Evolutionary conservation across 352 stramenopile genomes (phyloP).

Genomic region (Globisporangium radiosum): DNA sequence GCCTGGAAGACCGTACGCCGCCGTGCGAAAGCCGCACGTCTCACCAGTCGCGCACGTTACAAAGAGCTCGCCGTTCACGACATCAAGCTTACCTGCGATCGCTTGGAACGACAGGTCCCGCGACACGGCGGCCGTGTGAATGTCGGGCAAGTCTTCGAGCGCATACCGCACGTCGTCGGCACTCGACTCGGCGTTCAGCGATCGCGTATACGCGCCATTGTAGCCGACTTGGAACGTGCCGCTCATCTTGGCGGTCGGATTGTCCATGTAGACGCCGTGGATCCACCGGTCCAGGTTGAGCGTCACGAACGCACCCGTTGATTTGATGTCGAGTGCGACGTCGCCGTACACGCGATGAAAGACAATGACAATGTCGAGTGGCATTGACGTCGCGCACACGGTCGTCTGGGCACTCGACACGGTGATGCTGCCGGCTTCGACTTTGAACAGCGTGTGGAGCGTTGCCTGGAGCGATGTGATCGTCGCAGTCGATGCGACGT

Average conservation of each 20-base stretch:
- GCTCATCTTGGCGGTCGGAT: slow-evolving; percentile 46
- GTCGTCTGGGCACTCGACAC: slow-evolving; percentile 37
- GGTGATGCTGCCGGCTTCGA: slow-evolving; percentile 49
- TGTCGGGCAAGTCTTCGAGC: slow-evolving; percentile 50
- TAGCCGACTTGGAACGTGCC: slow-evolving; percentile 78
- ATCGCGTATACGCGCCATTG: slow-evolving; percentile 43
- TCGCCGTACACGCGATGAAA: slow-evolving; percentile 65
- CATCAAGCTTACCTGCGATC: slow-evolving; percentile 45
- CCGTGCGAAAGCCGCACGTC: slow-evolving; percentile 43
- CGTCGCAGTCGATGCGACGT: slow-evolving; percentile 20
- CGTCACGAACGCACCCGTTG: slow-evolving; percentile 13
- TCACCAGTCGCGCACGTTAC: slow-evolving; percentile 41
- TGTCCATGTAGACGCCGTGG: slow-evolving; percentile 51
- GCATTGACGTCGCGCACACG: slow-evolving; percentile 29
- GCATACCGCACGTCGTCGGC: slow-evolving; percentile 56
- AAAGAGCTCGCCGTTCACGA: slow-evolving; percentile 50
- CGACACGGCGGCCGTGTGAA: slow-evolving; percentile 44
- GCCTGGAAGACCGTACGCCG: slow-evolving; percentile 52
- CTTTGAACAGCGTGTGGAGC: slow-evolving; percentile 41
- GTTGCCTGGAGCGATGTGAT: slow-evolving; percentile 27
- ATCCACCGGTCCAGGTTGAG: slow-evolving; percentile 31
- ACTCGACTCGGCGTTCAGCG: slow-evolving; percentile 66
- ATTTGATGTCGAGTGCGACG: slow-evolving; percentile 24
- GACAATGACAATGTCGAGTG: slow-evolving; percentile 35
- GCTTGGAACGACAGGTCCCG: slow-evolving; percentile 39